Evolutionary conservation across 768 basidiomycete species (phyloP), one percentile per base, ranked within the genome.

Genomic region (Boletus tomentosulus): DNA sequence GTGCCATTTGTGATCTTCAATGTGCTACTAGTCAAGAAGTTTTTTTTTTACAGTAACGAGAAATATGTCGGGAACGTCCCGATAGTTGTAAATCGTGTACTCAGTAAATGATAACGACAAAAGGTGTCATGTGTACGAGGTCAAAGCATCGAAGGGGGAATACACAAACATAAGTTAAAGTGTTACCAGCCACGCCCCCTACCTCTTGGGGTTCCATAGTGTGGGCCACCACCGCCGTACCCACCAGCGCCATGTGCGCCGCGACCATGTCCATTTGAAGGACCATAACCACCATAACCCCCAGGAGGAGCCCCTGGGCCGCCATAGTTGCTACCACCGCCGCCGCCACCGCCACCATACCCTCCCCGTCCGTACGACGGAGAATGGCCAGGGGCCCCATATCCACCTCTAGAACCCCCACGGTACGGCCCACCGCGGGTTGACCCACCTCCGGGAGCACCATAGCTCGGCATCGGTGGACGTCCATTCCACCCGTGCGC

Each of bases 151-250:
- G 55, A 44, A 42, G 35, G 13, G 38, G 47, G 28, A 57, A 59
- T 58, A 68, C 64, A 59, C 61, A 55, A 37, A 31, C 16, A 60
- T 64, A 62, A 60, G 46, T 71, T 73, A 75, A 63, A 71, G 12
- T 16, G 9, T 55, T 61, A 68, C 69, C 79, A 76, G 25, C 72
- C 77, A 37, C 82, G 73, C 10, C 80, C 84, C 61, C 83, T 71
- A 28, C 80, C 80, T 52, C 81, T 62, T 4, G 70, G 57, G 33
- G 61, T 38, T 47, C 63, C 70, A 46, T 74, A 44, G 24, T 60
- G 58, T 45, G 60, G 34, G 11, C 60, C 53, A 27, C 66, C 60
- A 28, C 66, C 57, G 38, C 63, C 73, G 53, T 73, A 61, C 7
- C 61, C 71, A 41, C 39, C 22, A 22, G 39, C 11, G 19, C 74